Evolutionary conservation across 2,329 filamentous ascomycete species (phyloP).

Genomic region (Cladosporium phlei): DNA sequence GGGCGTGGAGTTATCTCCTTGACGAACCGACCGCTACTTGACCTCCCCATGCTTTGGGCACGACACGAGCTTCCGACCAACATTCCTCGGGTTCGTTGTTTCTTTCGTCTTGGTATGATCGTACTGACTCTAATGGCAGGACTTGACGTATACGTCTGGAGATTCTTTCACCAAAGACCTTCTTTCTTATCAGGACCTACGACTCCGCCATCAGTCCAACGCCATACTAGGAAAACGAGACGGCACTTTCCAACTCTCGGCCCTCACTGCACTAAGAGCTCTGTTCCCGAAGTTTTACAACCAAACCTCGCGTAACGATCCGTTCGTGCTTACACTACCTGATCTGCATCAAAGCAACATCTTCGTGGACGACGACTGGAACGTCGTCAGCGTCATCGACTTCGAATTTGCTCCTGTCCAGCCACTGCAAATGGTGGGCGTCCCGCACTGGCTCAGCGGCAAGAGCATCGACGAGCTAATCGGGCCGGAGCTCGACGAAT

Average conservation of each 20-base stretch:
- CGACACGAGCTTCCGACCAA: slow-evolving; percentile 13
- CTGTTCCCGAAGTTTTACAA: slow-evolving; percentile 6
- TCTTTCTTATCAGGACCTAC: slow-evolving; percentile 15
- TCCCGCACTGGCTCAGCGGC: slow-evolving; percentile 29
- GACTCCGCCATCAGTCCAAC: slow-evolving; percentile 17
- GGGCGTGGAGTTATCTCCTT: slow-evolving; percentile 18
- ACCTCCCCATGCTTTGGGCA: slow-evolving; percentile 10
- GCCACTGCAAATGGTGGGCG: slow-evolving; percentile 27
- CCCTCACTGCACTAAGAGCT: slow-evolving; percentile 9
- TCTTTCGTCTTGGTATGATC: background rate
- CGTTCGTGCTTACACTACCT: slow-evolving; percentile 27
- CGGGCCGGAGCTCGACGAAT: slow-evolving; percentile 11
- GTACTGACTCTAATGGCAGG: slow-evolving; percentile 1
- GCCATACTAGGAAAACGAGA: slow-evolving; percentile 16
- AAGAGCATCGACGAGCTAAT: slow-evolving; percentile 9
- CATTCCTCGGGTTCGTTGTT: slow-evolving; percentile 14
- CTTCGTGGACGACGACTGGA: slow-evolving; percentile 33
- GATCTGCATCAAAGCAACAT: slow-evolving; percentile 41
- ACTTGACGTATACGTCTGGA: slow-evolving; percentile 14
- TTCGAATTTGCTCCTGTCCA: slow-evolving; percentile 34
- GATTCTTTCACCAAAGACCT: slow-evolving; percentile 14
- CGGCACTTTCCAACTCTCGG: slow-evolving; percentile 16
- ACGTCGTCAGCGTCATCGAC: slow-evolving; percentile 34
- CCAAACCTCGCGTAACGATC: background rate
- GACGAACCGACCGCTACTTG: slow-evolving; percentile 18